phyloP scores from a whole-genome alignment of 2,329 filamentous ascomycete species.

The Monosporascus sp. region DNA sequence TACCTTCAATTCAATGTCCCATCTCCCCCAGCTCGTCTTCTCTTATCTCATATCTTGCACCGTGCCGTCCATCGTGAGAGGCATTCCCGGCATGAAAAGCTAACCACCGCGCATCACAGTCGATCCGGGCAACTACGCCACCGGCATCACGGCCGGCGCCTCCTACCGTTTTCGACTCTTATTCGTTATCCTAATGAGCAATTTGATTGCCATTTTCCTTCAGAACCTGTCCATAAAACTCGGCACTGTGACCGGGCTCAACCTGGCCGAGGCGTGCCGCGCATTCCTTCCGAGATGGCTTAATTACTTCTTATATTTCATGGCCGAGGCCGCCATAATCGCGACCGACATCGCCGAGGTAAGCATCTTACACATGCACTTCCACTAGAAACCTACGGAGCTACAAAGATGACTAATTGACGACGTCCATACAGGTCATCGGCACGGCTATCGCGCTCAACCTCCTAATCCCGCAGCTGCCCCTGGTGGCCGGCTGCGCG shows the following conservation, averaged over 20 bases:
- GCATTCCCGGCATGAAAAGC: no score
- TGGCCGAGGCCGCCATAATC: slow-evolving; percentile 64
- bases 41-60: slow-evolving; percentile 1
- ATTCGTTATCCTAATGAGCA: slow-evolving; percentile 64
- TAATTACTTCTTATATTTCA: slow-evolving; percentile 54
- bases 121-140: slow-evolving; percentile 64
- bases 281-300: slow-evolving; percentile 62
- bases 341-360: slow-evolving; percentile 68
- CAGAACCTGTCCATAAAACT: slow-evolving; percentile 65
- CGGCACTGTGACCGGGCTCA: slow-evolving; percentile 62
- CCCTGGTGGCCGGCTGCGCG: slow-evolving; percentile 63
- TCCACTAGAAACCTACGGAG: no score
- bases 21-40: neutral
- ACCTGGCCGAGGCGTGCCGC: slow-evolving; percentile 61
- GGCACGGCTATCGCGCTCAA: slow-evolving; percentile 67
- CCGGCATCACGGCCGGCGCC: slow-evolving; percentile 64
- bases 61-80: neutral
- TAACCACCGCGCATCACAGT: slow-evolving; percentile 27
- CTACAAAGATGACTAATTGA: slow-evolving; percentile 1
- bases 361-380: slow-evolving; percentile 7
- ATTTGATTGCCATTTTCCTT: slow-evolving; percentile 66
- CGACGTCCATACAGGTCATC: slow-evolving; percentile 46
- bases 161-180: slow-evolving; percentile 60
- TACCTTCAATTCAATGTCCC: neutral
- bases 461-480: slow-evolving; percentile 57